phyloP scores from a whole-genome alignment of 2,329 filamentous ascomycete genomes.

The Orbilia blumenaviensis region DNA sequence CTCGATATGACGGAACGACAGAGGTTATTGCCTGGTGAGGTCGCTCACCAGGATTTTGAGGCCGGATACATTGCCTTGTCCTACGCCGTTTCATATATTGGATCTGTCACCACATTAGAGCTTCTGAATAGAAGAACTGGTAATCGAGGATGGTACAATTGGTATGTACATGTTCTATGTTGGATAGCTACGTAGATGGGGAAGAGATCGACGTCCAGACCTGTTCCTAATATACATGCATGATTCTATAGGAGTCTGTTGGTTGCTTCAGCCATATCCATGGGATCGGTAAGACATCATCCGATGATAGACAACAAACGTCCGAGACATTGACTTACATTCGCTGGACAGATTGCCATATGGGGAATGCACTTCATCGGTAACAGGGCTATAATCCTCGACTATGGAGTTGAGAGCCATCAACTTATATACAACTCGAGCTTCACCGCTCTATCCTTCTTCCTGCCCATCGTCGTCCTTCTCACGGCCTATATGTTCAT shows the following conservation, averaged over 20 bases:
- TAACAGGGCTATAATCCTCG: constrained; percentile 79
- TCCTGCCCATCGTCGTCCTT: constrained; percentile 79
- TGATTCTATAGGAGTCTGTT: constrained; percentile 68
- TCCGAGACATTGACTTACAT: background rate
- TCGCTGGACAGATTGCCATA: constrained; percentile 63
- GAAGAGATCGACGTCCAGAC: background rate
- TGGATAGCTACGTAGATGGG: background rate
- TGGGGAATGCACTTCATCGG: constrained; percentile 79
- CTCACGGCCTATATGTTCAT: constrained; percentile 76
- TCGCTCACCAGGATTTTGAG: constrained; percentile 58
- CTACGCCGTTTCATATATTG: constrained; percentile 75
- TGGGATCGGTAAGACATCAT: constrained; percentile 79
- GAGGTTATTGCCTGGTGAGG: constrained; percentile 33
- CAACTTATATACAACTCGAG: constrained; percentile 78
- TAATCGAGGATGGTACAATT: constrained; percentile 73
- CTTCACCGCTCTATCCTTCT: constrained; percentile 79
- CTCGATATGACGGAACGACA: constrained; percentile 11
- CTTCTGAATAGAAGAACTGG: constrained; percentile 80
- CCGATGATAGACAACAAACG: constrained; percentile 59
- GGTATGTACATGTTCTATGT: constrained; percentile 66
- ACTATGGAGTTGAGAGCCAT: constrained; percentile 69
- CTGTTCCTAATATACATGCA: constrained; percentile 18
- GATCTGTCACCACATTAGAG: constrained; percentile 81
- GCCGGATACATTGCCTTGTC: constrained; percentile 74
- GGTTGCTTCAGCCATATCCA: constrained; percentile 71